Evolutionary conservation across 2,329 filamentous ascomycete genomes (phyloP).

Genomic region (Colletotrichum sp.): DNA sequence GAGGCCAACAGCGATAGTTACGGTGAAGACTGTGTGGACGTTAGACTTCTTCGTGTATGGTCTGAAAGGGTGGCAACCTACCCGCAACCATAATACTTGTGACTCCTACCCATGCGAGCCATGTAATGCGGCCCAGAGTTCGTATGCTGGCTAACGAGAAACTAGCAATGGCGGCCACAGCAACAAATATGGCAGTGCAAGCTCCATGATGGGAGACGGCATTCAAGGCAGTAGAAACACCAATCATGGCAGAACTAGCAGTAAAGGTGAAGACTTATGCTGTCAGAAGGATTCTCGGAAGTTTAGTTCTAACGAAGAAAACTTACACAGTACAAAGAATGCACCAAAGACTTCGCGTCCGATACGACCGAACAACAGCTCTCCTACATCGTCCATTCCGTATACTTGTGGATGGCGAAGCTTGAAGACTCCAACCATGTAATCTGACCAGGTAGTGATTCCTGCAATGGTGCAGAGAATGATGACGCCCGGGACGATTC

Average conservation of each 20-base stretch:
- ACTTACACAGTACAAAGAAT: slow-evolving; percentile 37
- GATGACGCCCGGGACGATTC: slow-evolving; percentile 52
- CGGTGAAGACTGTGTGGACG: slow-evolving; percentile 23
- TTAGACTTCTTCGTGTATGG: not conserved
- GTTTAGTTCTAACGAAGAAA: not conserved
- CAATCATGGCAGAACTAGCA: slow-evolving; percentile 44
- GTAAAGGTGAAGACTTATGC: slow-evolving; percentile 26
- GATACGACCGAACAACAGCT: slow-evolving; percentile 49
- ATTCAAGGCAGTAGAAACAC: slow-evolving; percentile 44
- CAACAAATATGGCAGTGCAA: slow-evolving; percentile 45
- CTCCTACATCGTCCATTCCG: slow-evolving; percentile 55
- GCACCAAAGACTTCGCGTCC: slow-evolving; percentile 47
- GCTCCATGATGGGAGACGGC: slow-evolving; percentile 40
- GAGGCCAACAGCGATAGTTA: slow-evolving; percentile 32
- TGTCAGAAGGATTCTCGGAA: not conserved
- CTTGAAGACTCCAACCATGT: slow-evolving; percentile 55
- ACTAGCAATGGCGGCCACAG: slow-evolving; percentile 32
- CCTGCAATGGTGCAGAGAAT: slow-evolving; percentile 40
- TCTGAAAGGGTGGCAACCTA: not conserved
- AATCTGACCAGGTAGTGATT: slow-evolving; percentile 54
- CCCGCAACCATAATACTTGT: slow-evolving; percentile 20
- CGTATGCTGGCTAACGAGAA: slow-evolving; percentile 36
- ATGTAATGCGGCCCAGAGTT: slow-evolving; percentile 34
- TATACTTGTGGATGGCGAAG: slow-evolving; percentile 53
- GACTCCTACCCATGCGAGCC: slow-evolving; percentile 35